A percentile compares a stretch with the other conserved stretches of the same genome.
These are phyloP conservation scores for Cochlearia excelsa DNA, from an alignment of 345 rosid genomes.

Conservation along the genomic window DNA sequence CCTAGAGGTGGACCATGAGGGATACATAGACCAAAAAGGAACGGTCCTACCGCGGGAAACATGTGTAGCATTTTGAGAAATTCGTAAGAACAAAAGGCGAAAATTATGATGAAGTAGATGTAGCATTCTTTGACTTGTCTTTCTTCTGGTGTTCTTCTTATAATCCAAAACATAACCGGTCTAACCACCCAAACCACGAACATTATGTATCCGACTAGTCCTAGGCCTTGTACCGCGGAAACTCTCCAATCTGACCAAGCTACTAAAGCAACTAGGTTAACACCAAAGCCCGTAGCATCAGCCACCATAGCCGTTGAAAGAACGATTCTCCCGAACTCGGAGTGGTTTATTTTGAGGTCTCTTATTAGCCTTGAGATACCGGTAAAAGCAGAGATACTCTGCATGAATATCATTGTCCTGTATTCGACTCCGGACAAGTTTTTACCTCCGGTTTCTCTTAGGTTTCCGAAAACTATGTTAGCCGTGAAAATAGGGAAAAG, in stretches of 20 bases:
- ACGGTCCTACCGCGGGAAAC: constrained; percentile 37
- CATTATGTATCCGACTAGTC: constrained; percentile 5
- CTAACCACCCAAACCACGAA: constrained; percentile 20
- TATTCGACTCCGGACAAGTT: constrained; percentile 27
- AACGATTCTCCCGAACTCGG: constrained; percentile 47
- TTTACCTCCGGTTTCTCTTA: constrained; percentile 26
- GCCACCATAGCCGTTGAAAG: constrained; percentile 42
- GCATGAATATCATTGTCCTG: constrained; percentile 30
- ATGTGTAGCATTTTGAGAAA: constrained; percentile 14
- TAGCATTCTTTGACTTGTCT: constrained; percentile 22
- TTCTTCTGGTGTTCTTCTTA: constrained; percentile 34
- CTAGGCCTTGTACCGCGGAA: background rate
- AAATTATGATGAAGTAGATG: constrained; percentile 30
- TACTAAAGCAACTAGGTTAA: constrained; percentile 22
- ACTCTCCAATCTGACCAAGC: constrained; percentile 31
- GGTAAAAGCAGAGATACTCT: constrained; percentile 36
- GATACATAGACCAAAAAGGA: constrained; percentile 38
- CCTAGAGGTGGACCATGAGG: constrained; percentile 54
- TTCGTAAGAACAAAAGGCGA: constrained; percentile 24
- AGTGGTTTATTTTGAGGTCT: constrained; percentile 47
- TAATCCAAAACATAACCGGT: constrained; percentile 30
- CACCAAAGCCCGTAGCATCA: constrained; percentile 27
- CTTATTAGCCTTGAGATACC: constrained; percentile 44
- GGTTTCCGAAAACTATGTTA: constrained; percentile 26
- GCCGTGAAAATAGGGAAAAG: constrained; percentile 30